phyloP scores from a whole-genome alignment of 345 rosid species.

The Citrus cavaleriei region DNA sequence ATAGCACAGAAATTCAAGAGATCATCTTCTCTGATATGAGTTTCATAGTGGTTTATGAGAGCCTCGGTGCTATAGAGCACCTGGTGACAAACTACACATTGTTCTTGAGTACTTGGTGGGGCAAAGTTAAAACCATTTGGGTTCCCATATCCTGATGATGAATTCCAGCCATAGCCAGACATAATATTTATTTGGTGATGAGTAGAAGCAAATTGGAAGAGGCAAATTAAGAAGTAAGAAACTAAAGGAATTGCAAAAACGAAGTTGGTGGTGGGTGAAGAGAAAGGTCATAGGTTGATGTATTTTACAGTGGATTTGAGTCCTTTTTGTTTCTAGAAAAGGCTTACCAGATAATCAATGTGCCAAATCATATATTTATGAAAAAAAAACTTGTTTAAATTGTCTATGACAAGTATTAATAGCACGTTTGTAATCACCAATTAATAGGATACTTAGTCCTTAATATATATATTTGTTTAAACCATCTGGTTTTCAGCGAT shows the following conservation, averaged over 20 bases:
- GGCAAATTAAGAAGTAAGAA: neutral
- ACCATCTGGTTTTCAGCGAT: rapidly evolving
- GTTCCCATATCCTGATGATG: neutral
- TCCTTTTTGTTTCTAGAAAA: neutral
- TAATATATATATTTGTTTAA: too few relatives aligned
- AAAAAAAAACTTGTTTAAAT: neutral
- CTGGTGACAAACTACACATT: neutral
- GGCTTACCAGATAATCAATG: neutral
- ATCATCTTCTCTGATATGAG: neutral
- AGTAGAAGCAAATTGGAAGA: neutral
- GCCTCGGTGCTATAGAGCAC: neutral
- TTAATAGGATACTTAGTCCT: neutral
- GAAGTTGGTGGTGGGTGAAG: neutral
- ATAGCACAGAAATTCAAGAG: neutral
- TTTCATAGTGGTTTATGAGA: neutral
- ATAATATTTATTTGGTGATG: neutral
- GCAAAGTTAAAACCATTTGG: neutral
- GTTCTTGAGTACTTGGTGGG: neutral
- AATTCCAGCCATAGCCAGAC: neutral
- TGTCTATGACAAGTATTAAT: neutral
- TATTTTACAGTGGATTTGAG: neutral
- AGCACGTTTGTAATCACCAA: neutral
- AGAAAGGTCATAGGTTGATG: neutral
- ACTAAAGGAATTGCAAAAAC: too few relatives aligned
- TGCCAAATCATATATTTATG: neutral